A percentile compares a stretch with the other conserved stretches of the same genome.
phyloP scores from a whole-genome alignment of 495 filamentous ascomycete species.

The Penicillium mononematosum region DNA sequence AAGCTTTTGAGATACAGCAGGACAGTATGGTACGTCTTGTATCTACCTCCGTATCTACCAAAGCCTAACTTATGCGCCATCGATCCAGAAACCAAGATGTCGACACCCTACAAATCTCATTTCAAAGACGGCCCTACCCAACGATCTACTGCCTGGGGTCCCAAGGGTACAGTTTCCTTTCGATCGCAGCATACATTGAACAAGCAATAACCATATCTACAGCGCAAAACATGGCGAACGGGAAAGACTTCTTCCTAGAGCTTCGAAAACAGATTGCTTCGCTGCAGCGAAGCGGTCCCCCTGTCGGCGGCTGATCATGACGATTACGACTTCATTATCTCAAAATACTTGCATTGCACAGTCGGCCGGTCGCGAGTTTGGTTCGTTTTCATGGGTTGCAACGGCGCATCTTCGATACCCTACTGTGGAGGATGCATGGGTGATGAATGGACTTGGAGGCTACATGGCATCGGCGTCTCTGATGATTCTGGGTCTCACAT shows the following conservation, averaged over 20 bases:
- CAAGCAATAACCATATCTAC: conserved; percentile 13
- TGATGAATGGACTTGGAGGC: conserved; percentile 23
- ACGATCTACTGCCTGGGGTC: conserved; percentile 47
- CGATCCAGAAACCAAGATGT: conserved; percentile 32
- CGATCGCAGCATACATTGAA: conserved; percentile 4
- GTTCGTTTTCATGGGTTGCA: conserved; percentile 29
- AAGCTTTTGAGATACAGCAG: conserved; percentile 18
- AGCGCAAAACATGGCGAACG: conserved; percentile 55
- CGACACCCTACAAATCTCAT: conserved; percentile 38
- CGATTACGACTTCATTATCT: conserved; percentile 14
- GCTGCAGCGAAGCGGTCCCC: conserved; percentile 41
- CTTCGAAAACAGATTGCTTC: conserved; percentile 50
- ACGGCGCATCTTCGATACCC: conserved; percentile 37
- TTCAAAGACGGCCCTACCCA: conserved; percentile 42
- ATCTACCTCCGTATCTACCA: not conserved
- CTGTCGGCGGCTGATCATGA: conserved; percentile 43
- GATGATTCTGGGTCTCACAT: conserved; percentile 16
- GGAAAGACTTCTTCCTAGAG: conserved; percentile 56
- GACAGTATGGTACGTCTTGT: conserved; percentile 27
- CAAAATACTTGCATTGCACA: conserved; percentile 24
- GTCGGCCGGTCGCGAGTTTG: conserved; percentile 19
- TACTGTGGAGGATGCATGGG: conserved; percentile 27
- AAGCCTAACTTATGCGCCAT: conserved; percentile 14
- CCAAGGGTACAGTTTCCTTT: conserved; percentile 42
- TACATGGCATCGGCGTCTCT: conserved; percentile 34